These are phyloP conservation scores for Fusarium marasasianum DNA, from an alignment of 2,329 filamentous ascomycete genomes.

Conservation along the genomic window DNA sequence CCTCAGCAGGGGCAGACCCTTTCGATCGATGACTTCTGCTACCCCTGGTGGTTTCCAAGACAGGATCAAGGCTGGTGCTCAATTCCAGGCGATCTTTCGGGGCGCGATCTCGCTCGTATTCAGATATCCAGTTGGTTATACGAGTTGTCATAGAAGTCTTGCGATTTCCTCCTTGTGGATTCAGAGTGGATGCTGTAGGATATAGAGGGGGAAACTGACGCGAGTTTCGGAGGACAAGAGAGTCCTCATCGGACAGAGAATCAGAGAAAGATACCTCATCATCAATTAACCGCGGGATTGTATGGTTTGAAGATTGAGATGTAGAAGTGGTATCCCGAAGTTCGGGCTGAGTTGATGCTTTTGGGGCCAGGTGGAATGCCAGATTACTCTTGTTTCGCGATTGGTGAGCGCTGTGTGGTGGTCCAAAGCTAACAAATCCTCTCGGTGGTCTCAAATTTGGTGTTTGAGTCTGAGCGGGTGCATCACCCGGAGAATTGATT, in stretches of 20 bases:
- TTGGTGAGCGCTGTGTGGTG: neutral
- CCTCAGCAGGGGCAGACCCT: slow-evolving; percentile 40
- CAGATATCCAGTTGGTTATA: slow-evolving; percentile 49
- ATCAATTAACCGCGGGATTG: slow-evolving; percentile 34
- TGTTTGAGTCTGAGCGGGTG: neutral
- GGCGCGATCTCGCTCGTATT: slow-evolving; percentile 43
- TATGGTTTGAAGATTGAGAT: slow-evolving; percentile 38
- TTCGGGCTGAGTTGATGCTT: neutral
- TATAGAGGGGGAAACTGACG: slow-evolving; percentile 47
- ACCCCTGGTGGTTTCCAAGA: slow-evolving; percentile 14
- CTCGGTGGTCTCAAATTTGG: neutral
- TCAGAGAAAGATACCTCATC: slow-evolving; percentile 36
- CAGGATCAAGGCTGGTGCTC: slow-evolving; percentile 3
- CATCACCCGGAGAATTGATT: neutral
- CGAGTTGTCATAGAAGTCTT: slow-evolving; percentile 45
- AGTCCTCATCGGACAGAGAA: slow-evolving; percentile 43
- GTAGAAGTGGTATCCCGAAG: slow-evolving; percentile 8
- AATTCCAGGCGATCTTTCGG: slow-evolving; percentile 29
- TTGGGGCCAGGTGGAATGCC: neutral
- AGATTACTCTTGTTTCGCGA: neutral
- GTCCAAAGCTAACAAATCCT: neutral
- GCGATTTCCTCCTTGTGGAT: slow-evolving; percentile 33
- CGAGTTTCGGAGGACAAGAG: slow-evolving; percentile 43
- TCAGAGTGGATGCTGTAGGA: slow-evolving; percentile 39
- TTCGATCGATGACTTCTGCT: slow-evolving; percentile 16